Base-by-base conservation (phyloP, 805 yeast species). In the Cyberlindnera amylophila region DNA sequence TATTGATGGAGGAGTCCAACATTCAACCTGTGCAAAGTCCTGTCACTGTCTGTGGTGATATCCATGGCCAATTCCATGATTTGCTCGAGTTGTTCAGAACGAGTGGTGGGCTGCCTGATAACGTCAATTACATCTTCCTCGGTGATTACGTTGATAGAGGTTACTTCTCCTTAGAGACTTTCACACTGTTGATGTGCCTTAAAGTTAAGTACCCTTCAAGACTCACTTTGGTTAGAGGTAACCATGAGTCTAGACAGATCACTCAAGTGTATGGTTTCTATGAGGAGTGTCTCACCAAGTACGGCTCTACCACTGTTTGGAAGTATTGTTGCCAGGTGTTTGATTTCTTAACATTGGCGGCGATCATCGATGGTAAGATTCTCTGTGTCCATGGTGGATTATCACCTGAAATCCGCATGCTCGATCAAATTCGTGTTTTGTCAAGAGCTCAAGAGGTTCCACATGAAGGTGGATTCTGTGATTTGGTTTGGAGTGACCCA, bases 61-160 rank as follows among this genome's bases (percentile, higher is more conserved):
- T 91, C 55, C 99, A 91, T 65, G 99, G 99, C 4, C 99, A 91
- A 64, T 91, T 91, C 63, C 98, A 91, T 62, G 99, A 91, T 64
- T 72, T 91, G 47, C 67, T 91, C 48, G 97, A 93, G 63, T 71
- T 91, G 19, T 93, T 93, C 65, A 72, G 95, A 52, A 83, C 90
- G 11, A 77, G 89, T 21, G 99, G 99, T 34, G 98, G 98, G 15
- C 21, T 47, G n/a, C 98, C 98, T 0, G 79, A 79, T 47, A 81
- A 81, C 44, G 81, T 83, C 40, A 82, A 83, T 61, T 91, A 86
- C 65, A 77, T 91, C 35, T 91, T 91, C 54, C 66, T 91, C 54
- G 99, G 99, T 30, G 99, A 91, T 64, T 91, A 91, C 61, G 99
- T 91, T 38, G 99, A 91, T 66, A 75, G 99, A 61, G 99, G 99